Evolutionary conservation across 441 rosid species (phyloP).

Genomic region (Adansonia gregorii): DNA sequence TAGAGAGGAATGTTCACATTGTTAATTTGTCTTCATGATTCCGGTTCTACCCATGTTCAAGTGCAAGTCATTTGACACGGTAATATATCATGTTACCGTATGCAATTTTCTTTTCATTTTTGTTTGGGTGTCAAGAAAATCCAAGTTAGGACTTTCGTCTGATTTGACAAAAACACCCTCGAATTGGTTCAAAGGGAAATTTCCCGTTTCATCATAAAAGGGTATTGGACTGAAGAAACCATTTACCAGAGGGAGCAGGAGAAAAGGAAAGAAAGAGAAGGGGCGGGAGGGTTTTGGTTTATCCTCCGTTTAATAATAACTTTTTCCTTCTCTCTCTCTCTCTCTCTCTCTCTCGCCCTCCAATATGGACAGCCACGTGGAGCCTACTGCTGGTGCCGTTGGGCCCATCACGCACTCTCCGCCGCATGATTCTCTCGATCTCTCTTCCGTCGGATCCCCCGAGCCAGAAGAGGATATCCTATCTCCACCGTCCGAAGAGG

Average conservation of each 20-base stretch:
- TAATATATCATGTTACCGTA: too few relatives aligned
- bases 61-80: neutral
- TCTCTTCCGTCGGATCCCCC: slow-evolving; percentile 49
- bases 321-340: neutral
- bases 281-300: slow-evolving; percentile 47
- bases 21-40: neutral
- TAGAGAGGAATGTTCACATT: neutral
- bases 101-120: too few relatives aligned
- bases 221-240: neutral
- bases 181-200: neutral
- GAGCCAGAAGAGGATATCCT: slow-evolving; percentile 45
- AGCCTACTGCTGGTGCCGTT: slow-evolving; percentile 29
- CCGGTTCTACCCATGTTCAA: neutral
- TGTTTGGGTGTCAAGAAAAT: neutral
- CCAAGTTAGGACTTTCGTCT: neutral
- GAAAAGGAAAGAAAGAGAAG: slow-evolving; percentile 33
- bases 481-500: slow-evolving; percentile 57
- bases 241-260: slow-evolving; percentile 27
- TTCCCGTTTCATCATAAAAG: slow-evolving; percentile 15
- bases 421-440: slow-evolving; percentile 38
- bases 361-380: slow-evolving; percentile 54
- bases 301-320: slow-evolving; percentile 26
- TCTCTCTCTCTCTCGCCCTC: slow-evolving; percentile 39
- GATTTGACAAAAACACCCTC: slow-evolving; percentile 10
- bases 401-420: slow-evolving; percentile 34